Evolutionary conservation across 2,329 filamentous ascomycete species (phyloP).

Genomic region (Penicillium sclerotigenum): DNA sequence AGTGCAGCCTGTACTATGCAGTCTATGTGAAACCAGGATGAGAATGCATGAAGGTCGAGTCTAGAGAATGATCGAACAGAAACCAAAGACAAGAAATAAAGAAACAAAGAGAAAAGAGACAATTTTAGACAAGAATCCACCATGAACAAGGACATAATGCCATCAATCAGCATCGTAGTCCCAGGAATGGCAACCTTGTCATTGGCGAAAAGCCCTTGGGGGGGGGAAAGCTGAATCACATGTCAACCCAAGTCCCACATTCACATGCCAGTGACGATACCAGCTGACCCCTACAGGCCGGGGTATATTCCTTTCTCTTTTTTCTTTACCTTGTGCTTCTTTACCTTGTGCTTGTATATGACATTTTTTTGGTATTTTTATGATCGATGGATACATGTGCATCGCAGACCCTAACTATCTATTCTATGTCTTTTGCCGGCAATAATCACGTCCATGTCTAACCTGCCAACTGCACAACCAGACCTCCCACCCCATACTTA

Average conservation of each 20-base stretch:
- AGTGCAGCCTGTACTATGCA: background rate
- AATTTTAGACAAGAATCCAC: background rate
- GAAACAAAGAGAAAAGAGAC: background rate
- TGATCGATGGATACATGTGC: too few species aligned
- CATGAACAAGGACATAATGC: background rate
- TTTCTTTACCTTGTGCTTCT: background rate
- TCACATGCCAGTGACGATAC: slow-evolving; percentile 6
- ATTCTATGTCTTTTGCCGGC: slow-evolving; percentile 44
- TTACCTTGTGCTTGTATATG: background rate
- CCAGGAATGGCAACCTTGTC: background rate
- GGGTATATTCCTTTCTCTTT: background rate
- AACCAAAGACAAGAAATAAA: background rate
- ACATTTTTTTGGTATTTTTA: too few species aligned
- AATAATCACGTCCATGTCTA: slow-evolving; percentile 71
- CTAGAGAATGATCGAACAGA: background rate
- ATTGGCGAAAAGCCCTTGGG: background rate
- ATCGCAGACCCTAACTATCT: background rate
- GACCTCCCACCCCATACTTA: slow-evolving; percentile 80
- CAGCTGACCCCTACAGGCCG: background rate
- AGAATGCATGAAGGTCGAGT: background rate
- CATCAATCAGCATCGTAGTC: background rate
- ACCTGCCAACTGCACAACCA: slow-evolving; percentile 83
- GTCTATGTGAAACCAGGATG: slow-evolving; percentile 1
- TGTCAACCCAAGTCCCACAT: slow-evolving; percentile 3
- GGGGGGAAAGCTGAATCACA: slow-evolving; percentile 3